Conservation (phyloP, 257 asterid genomes). For the Petunia axillaris region DNA sequence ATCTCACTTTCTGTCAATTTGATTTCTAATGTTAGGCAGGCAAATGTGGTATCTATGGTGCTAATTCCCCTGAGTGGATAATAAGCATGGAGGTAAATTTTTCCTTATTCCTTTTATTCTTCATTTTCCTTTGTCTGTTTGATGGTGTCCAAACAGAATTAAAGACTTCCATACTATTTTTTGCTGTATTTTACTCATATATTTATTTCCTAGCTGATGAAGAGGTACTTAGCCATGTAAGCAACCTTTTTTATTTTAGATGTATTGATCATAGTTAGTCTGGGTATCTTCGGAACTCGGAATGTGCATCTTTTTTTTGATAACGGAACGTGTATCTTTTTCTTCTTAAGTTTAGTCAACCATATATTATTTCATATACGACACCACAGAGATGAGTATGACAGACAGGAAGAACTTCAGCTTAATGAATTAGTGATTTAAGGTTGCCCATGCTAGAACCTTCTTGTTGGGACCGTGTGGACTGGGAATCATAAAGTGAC, state of each 20-base stretch:
- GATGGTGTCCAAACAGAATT: not conserved
- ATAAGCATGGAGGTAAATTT: slow-evolving; percentile 88
- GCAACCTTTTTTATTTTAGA: not conserved
- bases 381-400: not conserved
- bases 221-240: not conserved
- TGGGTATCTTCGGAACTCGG: not conserved
- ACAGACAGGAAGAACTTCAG: not conserved
- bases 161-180: not conserved
- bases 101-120: not conserved
- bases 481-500: not conserved
- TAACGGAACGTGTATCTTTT: not conserved
- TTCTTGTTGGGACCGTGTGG: not conserved
- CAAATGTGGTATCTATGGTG: slow-evolving; percentile 95
- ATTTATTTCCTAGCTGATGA: slow-evolving; percentile 14
- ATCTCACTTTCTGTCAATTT: slow-evolving; percentile 34
- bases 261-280: not conserved
- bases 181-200: not conserved
- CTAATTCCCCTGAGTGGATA: slow-evolving; percentile 90
- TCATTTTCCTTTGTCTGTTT: slow-evolving; percentile 21
- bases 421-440: not conserved
- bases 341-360: not conserved
- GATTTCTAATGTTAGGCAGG: slow-evolving; percentile 63
- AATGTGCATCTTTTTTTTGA: not conserved
- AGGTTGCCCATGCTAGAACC: not conserved
- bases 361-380: not conserved